Evolutionary conservation across 1,139 yeast species (phyloP), one percentile per base, ranked within the genome.

Genomic region (Suhomyces coccinellae): DNA sequence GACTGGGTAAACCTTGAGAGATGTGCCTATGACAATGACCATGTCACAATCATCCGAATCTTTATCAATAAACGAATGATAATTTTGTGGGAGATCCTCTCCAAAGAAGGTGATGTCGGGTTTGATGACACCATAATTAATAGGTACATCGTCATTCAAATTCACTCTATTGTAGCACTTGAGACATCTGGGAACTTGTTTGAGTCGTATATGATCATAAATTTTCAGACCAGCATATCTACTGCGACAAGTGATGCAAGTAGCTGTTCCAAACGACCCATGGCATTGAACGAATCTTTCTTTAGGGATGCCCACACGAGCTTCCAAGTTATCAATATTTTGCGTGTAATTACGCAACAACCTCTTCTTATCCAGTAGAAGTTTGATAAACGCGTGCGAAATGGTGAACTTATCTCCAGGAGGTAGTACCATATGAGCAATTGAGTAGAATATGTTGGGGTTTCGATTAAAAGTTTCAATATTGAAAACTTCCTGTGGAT

Each of bases 91-190:
- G 47, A 93, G 73, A 16, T 83, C 82, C 61, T 93, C 98, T 10
- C 97, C 97, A 58, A 93, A 93, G 58, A 93, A 93, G 0, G 97
- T 91, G 48, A 93, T 91, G 62, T 91, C 97, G 0, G 99, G 99
- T 59, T 93, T 93, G 74, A 89, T 77, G 8, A 90, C 93, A 1
- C 66, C 66, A 36, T 53, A 60, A 29, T 56, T 58, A 32, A 54
- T 53, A 7, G 57, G 55, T 4, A 58, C 55, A 16, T 54, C 58
- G 6, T 49, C 51, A 8, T 51, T 41, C 35, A 45, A 31, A 36
- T 41, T 30, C 52, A 51, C 42, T 57, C 55, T 32, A 62, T 62
- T 44, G 85, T 66, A 53, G 61, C 97, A 89, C 46, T 72, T 71
- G 1, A 88, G 86, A 60, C 98, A 91, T 45, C 80, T 66, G 1